Evolutionary conservation across 2,329 filamentous ascomycete species (phyloP), one percentile per base, ranked within the genome.

Genomic region (Ramichloridium luteum): DNA sequence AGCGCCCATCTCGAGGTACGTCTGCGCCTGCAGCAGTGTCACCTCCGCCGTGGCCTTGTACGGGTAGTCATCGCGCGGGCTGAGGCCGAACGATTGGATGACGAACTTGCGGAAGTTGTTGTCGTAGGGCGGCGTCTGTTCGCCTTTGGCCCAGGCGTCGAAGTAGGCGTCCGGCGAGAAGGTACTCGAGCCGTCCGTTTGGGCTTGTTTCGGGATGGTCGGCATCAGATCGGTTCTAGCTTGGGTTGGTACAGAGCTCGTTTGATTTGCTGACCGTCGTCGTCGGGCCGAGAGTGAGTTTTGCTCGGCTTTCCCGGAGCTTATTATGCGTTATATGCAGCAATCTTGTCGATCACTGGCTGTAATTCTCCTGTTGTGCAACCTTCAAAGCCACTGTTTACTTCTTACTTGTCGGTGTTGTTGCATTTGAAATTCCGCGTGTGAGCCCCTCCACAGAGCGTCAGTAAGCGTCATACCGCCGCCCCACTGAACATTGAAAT

Each of bases 21-120:
- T 54, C 45, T 71, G 65, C 1, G 61, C 65, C 36, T 65, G 59
- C 3, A 56, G 48, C 2, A 72, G 54, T 1, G 64, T 68, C 11
- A 69, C 67, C 35, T 60, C 59, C 4, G 64, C 63, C 9, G 59
- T 58, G 10, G 68, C 67, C 36, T 61, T 59, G 41, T 72, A 72
- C 13, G 59, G 55, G 40, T 69, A 71, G 31, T 51, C 53, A 43
- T 70, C 66, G 17, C 53, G 47, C 1, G 45, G 36, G 4, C 56
- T 53, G 3, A 72, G 59, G 8, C 54, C 53, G 47, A 72, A 72
- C 3, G 64, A 56, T 26, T 56, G 50, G 33, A 58, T 51, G 39
- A 70, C 60, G 40, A 63, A 62, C 22, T 56, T 53, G 17, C 55
- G 53, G 31, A 71, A 59, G 34, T 64, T 57, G 43, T 64, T 56